Evolutionary conservation across 108 stramenopile species (phyloP), one percentile per base, ranked within the genome.

Genomic region (Schizochytrium sp.): DNA sequence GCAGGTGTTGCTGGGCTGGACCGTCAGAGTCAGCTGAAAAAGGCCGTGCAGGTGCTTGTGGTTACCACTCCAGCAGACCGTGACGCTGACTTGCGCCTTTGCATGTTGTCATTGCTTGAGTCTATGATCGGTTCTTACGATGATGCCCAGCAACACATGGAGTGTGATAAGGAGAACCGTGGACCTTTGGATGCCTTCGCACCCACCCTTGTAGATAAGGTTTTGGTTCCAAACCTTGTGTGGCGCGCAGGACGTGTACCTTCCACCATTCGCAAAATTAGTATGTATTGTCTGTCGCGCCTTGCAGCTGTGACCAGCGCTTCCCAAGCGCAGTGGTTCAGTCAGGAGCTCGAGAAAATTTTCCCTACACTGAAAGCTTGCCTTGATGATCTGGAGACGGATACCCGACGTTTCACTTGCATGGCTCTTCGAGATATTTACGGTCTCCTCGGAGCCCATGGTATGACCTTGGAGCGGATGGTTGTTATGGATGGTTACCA

Each of bases 191-290:
- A 55, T 42, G 50, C 50, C 15, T 83, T 83, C 40, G 47, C 76
- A 0, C 50, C 50, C 12, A 40, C 76, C 4, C 47, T 83, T 28
- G 76, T 83, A 10, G 40, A 50, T 40, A 55, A 83, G 47, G 53
- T 83, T 40, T 53, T 83, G 10, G 47, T 46, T 55, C 76, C 76
- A 40, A 55, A 55, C 28, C 76, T 83, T 42, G 76, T 83, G 13
- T 83, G 76, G 76, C 76, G 76, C 76, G 76, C 76, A 13, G 76
- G 76, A 53, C 47, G 53, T n/a, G 76, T 83, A 53, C 50, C 76
- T 13, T 49, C 76, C 50, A 83, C 76, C 0, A 83, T 83, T 83
- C 76, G 76, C 76, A 83, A 83, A 50, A 53, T 83, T 47, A 83
- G 76, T 53, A 55, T 83, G 50, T 83, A 38, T 55, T 83, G 76